These are phyloP conservation scores for Hemerocallis citrina DNA, from an alignment of 106 monocot species.

Conservation along the genomic window DNA sequence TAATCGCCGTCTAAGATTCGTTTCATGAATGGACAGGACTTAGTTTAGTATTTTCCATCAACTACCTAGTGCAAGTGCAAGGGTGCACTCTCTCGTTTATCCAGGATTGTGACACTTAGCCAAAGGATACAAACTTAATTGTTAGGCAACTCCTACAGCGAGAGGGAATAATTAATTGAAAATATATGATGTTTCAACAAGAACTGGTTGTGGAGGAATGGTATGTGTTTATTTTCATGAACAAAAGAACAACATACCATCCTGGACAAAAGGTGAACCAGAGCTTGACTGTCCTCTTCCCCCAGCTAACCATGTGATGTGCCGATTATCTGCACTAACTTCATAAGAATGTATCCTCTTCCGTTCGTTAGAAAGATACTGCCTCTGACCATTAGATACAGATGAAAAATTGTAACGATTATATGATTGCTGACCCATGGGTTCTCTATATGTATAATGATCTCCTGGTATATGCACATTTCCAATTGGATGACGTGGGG, in stretches of 20 bases:
- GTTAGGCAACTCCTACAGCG: no score
- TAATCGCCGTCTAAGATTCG: no score
- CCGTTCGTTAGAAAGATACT: constrained; percentile 36
- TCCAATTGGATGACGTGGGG: constrained; percentile 16
- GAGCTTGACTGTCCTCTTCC: constrained; percentile 27
- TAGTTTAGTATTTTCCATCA: no score
- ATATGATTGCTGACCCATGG: constrained; percentile 33
- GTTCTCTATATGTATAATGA: constrained; percentile 35
- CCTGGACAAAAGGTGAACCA: constrained; percentile 30
- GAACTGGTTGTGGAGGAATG: not conserved
- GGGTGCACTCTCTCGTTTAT: no score
- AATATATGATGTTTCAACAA: no score
- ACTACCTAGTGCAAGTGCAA: no score
- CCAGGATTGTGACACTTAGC: no score
- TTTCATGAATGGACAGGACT: no score
- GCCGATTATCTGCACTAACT: constrained; percentile 38
- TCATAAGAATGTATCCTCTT: constrained; percentile 27
- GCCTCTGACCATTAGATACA: constrained; percentile 27
- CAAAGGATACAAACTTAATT: no score
- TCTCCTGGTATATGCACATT: constrained; percentile 27
- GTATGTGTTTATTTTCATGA: not conserved
- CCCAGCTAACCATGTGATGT: constrained; percentile 31
- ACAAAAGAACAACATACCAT: constrained; percentile 34
- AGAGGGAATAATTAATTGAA: no score
- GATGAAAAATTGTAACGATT: constrained; percentile 26